These are phyloP conservation scores for Anisodus acutangulus DNA, from an alignment of 257 asterid genomes.

Conservation along the genomic window DNA sequence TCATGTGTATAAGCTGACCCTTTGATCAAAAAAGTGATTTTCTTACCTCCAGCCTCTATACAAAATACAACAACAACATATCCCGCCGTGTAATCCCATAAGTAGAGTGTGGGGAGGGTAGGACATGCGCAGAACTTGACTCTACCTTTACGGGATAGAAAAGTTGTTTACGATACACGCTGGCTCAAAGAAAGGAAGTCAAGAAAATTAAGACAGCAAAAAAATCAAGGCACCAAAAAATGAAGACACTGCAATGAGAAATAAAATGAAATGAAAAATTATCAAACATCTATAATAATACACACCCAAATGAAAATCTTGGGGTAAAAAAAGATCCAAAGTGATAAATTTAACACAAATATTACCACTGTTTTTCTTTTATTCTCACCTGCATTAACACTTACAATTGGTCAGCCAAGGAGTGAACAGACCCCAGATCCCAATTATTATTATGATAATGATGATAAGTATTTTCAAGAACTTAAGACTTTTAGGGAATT, in stretches of 20 bases:
- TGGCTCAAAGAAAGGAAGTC: too few species aligned
- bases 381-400: conserved; percentile 56
- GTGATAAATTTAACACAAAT: conserved; percentile 17
- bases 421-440: conserved; percentile 52
- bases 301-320: not conserved
- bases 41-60: not conserved
- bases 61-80: too few species aligned
- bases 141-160: too few species aligned
- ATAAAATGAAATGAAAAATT: too few species aligned
- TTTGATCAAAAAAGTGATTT: not conserved
- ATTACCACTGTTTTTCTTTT: conserved; percentile 36
- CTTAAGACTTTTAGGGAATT: not conserved
- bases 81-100: too few species aligned
- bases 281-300: not conserved
- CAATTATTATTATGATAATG: conserved; percentile 23
- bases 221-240: too few species aligned
- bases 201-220: too few species aligned
- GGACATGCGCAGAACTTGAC: too few species aligned
- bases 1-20: not conserved
- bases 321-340: conserved; percentile 3
- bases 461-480: conserved; percentile 17
- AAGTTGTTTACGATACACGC: too few species aligned
- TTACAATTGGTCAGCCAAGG: conserved; percentile 30
- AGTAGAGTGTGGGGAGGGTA: too few species aligned
- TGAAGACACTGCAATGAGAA: not conserved